phyloP scores from a whole-genome alignment of 2,329 filamentous ascomycete genomes.

The Daldinia sp. region DNA sequence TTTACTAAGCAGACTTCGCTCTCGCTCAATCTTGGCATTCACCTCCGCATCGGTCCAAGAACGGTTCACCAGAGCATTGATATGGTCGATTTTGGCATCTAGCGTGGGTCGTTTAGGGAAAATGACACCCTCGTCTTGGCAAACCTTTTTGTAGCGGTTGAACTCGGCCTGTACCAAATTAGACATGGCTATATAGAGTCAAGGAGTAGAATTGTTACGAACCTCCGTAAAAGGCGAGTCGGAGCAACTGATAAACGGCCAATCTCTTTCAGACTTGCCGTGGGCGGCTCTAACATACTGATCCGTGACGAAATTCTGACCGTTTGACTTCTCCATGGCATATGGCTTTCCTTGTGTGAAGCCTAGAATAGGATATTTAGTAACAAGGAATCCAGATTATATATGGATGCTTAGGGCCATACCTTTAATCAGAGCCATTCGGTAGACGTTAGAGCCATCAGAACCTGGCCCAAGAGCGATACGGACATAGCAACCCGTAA shows the following conservation, averaged over 20 bases:
- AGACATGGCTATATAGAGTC: conserved; percentile 36
- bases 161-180: conserved; percentile 73
- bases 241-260: conserved; percentile 91
- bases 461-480: conserved; percentile 84
- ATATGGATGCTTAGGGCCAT: conserved; percentile 43
- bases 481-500: conserved; percentile 86
- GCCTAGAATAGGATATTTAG: conserved; percentile 61
- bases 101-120: conserved; percentile 80
- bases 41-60: conserved; percentile 87
- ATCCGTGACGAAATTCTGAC: conserved; percentile 83
- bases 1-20: conserved; percentile 74
- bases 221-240: conserved; percentile 88
- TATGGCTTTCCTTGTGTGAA: conserved; percentile 86
- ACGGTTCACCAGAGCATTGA: conserved; percentile 82
- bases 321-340: conserved; percentile 79
- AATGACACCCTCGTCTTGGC: conserved; percentile 77
- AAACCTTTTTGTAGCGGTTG: conserved; percentile 81
- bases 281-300: conserved; percentile 86
- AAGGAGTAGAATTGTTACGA: conserved; percentile 46
- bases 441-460: conserved; percentile 81
- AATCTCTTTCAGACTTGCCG: conserved; percentile 85
- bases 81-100: conserved; percentile 79
- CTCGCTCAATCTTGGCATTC: conserved; percentile 79
- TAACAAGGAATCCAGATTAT: conserved; percentile 1
- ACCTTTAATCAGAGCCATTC: conserved; percentile 91